Conservation (phyloP, 2,329 filamentous ascomycete species). For the Ophiocordyceps sinensis region DNA sequence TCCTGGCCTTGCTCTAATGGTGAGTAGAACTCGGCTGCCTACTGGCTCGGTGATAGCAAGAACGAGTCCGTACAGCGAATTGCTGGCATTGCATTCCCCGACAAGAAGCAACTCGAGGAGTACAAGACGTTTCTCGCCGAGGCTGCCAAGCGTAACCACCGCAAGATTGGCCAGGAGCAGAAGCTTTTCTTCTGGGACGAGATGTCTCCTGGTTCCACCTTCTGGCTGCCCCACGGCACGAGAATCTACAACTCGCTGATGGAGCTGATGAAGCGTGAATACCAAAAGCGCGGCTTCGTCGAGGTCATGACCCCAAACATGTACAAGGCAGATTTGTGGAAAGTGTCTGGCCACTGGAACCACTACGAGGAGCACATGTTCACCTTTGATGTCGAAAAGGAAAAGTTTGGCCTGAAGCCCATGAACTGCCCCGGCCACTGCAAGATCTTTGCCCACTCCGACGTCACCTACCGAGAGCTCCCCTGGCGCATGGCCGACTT, state of each 20-base stretch:
- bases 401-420: constrained; percentile 60
- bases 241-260: constrained; percentile 86
- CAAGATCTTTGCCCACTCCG: constrained; percentile 70
- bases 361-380: constrained; percentile 82
- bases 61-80: constrained; percentile 95
- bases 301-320: constrained; percentile 93
- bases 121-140: constrained; percentile 94
- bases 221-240: constrained; percentile 85
- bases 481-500: constrained; percentile 92
- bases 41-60: constrained; percentile 85
- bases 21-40: constrained; percentile 54
- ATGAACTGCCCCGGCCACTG: constrained; percentile 99
- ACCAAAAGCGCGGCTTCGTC: constrained; percentile 85
- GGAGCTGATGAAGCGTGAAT: constrained; percentile 69
- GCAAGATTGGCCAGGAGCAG: constrained; percentile 87
- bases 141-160: constrained; percentile 93
- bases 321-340: constrained; percentile 89
- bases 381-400: constrained; percentile 64
- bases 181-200: constrained; percentile 97
- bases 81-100: constrained; percentile 87
- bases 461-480: constrained; percentile 71
- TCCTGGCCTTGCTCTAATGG: background rate
- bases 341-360: constrained; percentile 87
- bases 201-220: constrained; percentile 79
- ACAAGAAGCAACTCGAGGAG: constrained; percentile 88